phyloP scores from a whole-genome alignment of 441 rosid genomes.

The Kokia cookei region DNA sequence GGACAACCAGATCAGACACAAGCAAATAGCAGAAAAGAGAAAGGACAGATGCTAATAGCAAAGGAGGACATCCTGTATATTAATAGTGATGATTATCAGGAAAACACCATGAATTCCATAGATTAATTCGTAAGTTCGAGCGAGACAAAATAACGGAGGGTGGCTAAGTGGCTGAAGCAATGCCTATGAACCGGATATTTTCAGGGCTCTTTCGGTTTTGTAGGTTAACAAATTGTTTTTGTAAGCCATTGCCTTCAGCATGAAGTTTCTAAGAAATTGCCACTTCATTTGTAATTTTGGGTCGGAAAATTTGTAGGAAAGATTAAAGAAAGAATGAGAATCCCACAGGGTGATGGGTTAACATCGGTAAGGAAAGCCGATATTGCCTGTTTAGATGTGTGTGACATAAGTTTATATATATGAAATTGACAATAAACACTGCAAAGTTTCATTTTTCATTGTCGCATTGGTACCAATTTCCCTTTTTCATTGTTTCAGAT shows the following conservation, averaged over 20 bases:
- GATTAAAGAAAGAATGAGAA: background rate
- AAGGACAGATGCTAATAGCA: conserved; percentile 70
- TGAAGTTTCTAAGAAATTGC: background rate
- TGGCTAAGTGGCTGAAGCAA: conserved; percentile 11
- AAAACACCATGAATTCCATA: conserved; percentile 1
- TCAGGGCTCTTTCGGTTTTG: background rate
- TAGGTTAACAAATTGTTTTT: background rate
- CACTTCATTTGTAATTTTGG: background rate
- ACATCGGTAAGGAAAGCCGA: background rate
- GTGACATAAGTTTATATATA: background rate
- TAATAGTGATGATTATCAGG: conserved; percentile 20
- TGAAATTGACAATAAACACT: background rate
- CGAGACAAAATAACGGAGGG: background rate
- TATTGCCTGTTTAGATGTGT: background rate
- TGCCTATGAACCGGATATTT: conserved; percentile 14
- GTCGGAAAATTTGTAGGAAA: background rate
- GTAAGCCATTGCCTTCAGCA: background rate
- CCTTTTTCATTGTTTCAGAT: background rate
- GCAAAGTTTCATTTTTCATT: background rate
- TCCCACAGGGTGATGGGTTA: background rate
- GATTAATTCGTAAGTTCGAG: conserved; percentile 10
- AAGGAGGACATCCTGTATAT: conserved; percentile 68
- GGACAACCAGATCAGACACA: conserved; percentile 67
- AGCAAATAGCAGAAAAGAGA: conserved; percentile 40
- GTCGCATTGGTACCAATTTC: background rate